Evolutionary conservation across 164 flowering plant species (phyloP).

Genomic region (Tetracentron sinense): DNA sequence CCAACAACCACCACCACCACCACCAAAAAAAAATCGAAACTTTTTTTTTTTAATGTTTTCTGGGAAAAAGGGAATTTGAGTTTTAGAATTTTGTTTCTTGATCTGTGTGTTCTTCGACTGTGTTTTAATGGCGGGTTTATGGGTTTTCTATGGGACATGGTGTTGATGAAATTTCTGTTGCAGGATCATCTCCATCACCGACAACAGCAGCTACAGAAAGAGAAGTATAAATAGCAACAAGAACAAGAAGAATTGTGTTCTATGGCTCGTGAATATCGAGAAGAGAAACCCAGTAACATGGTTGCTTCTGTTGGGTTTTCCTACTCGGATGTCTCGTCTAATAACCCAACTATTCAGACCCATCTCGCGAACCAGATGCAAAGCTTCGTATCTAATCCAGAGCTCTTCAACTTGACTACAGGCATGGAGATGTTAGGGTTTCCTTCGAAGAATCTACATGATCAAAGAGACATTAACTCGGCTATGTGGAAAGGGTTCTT

Average conservation of each 20-base stretch:
- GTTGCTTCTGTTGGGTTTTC: constrained; percentile 29
- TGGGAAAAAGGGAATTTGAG: neutral
- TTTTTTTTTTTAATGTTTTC: neutral
- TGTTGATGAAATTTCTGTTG: too few species aligned
- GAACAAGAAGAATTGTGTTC: too few species aligned
- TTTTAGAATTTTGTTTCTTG: neutral
- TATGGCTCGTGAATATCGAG: constrained; percentile 33
- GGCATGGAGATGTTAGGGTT: constrained; percentile 50
- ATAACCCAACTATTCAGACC: constrained; percentile 3
- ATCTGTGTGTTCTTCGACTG: neutral
- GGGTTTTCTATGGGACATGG: neutral
- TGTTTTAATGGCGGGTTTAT: neutral
- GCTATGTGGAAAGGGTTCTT: constrained; percentile 26
- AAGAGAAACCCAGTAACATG: constrained; percentile 33
- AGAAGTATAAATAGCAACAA: too few species aligned
- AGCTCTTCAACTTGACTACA: constrained; percentile 42
- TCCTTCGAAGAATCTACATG: constrained; percentile 11
- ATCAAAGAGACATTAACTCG: constrained; percentile 13
- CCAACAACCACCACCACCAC: constrained; percentile 10
- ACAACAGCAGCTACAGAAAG: constrained; percentile 1
- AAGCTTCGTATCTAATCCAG: constrained; percentile 29
- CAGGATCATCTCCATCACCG: too few species aligned
- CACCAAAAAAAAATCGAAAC: neutral
- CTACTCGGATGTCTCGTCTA: constrained; percentile 39
- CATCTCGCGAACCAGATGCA: constrained; percentile 41